Conservation (phyloP, 345 rosid genomes). For the Adansonia digitata region DNA sequence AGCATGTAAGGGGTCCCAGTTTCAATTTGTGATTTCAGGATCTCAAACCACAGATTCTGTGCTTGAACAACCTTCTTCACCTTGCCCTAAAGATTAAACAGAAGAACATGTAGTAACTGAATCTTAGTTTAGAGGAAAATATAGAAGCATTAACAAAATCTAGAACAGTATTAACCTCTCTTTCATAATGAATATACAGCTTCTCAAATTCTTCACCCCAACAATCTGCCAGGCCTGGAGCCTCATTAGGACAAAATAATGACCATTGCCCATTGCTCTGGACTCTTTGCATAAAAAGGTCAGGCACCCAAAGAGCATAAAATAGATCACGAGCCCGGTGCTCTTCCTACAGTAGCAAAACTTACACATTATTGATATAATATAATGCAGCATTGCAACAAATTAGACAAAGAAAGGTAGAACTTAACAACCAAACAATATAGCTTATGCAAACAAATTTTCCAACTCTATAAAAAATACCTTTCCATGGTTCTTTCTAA, state of each 20-base stretch:
- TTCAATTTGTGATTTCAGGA: conserved; percentile 87
- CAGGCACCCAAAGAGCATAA: conserved; percentile 86
- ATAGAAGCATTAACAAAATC: neutral
- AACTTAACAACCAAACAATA: neutral
- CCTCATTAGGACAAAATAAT: conserved; percentile 78
- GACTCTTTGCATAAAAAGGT: conserved; percentile 89
- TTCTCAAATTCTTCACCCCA: conserved; percentile 82
- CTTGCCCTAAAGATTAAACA: conserved; percentile 53
- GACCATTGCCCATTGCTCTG: conserved; percentile 75
- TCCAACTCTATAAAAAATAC: conserved; percentile 21
- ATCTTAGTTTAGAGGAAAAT: neutral
- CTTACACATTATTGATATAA: neutral
- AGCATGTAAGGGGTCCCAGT: conserved; percentile 98
- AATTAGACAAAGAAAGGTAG: neutral
- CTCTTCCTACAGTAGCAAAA: conserved; percentile 52
- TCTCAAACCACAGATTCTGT: conserved; percentile 80
- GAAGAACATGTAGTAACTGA: neutral
- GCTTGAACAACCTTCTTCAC: conserved; percentile 89
- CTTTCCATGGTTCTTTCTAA: conserved; percentile 78
- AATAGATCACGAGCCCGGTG: conserved; percentile 83
- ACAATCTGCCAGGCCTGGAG: conserved; percentile 79
- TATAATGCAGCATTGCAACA: neutral
- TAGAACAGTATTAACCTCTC: conserved; percentile 34
- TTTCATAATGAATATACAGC: conserved; percentile 59
- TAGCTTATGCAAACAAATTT: neutral